Base-by-base conservation (phyloP, 495 filamentous ascomycete species). In the Apodospora peruviana region DNA sequence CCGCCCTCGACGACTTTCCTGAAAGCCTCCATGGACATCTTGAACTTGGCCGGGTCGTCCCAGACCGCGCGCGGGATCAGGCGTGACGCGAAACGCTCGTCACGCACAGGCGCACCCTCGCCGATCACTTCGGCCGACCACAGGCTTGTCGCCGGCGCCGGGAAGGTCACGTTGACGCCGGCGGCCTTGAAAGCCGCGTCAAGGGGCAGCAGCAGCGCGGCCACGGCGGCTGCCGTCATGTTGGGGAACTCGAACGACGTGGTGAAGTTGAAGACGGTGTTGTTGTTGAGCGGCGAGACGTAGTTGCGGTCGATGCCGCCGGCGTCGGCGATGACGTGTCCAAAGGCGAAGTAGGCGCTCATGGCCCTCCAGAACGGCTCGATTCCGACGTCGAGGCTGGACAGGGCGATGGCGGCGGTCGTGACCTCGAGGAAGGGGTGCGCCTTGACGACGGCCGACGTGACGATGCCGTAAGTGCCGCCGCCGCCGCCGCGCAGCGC, bases 401-500 rank as follows among this genome's bases (percentile, higher is more conserved):
- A 56, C 50, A 66, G 64, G 35, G 70, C 70, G 37, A 74, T 67
- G 40, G 55, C 60, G 49, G 63, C 72, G 25, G 74, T 57, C 27
- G 60, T 63, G 46, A 77, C 60, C 24, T 52, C 59, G 39, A 64
- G 61, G 43, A 66, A 58, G 27, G 68, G 68, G 45, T 67, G 57
- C 0, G 71, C 74, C 50, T 69, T 73, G 29, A 77, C 59, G 3
- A 65, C 67, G 22, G 77, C 55, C 3, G 73, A 78, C 19, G 67
- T 71, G 4, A 85, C 80, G 4, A 83, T 73, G 3, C 77, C 82
- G 34, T 74, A 84, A n/a, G 79, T 82, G 46, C 60, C 50, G 0
- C 79, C 77, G 17, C 71, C 79, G 9, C 79, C 82, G n/a, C 81
- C 82, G 23, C 73, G 69, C 0, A 85, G 64, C 9, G 82, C 83